Conservation (phyloP, 140 eudicot genomes). For the Erigeron philadelphicus region DNA sequence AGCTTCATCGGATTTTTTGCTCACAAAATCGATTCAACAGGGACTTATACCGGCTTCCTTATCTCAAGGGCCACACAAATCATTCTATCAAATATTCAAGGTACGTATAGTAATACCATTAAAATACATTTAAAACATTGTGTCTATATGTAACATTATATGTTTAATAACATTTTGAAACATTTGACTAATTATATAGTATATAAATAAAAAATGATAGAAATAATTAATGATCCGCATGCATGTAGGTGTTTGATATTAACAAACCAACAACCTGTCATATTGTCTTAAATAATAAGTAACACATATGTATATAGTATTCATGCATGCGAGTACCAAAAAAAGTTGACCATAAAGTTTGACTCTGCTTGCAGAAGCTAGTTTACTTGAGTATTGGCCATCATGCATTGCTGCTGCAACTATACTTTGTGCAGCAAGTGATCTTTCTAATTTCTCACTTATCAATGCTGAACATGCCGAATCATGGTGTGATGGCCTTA, state of each 20-base stretch:
- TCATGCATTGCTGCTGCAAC: slow-evolving; percentile 94
- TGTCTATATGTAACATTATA: background rate
- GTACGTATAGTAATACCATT: slow-evolving; percentile 36
- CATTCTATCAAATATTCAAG: slow-evolving; percentile 65
- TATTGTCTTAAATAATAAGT: slow-evolving; percentile 13
- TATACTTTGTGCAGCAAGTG: slow-evolving; percentile 76
- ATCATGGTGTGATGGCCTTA: slow-evolving; percentile 85
- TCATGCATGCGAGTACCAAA: slow-evolving; percentile 25
- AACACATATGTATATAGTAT: background rate
- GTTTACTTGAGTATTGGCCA: slow-evolving; percentile 82
- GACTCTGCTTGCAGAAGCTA: slow-evolving; percentile 46
- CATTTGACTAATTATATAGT: background rate
- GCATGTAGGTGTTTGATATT: slow-evolving; percentile 31
- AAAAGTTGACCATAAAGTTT: slow-evolving; percentile 34
- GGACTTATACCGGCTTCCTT: slow-evolving; percentile 54
- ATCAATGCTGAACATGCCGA: slow-evolving; percentile 72
- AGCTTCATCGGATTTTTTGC: slow-evolving; percentile 71
- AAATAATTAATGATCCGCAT: slow-evolving; percentile 28
- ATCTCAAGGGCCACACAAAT: slow-evolving; percentile 73
- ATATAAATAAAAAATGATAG: background rate
- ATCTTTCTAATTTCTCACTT: slow-evolving; percentile 66
- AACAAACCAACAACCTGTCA: slow-evolving; percentile 28
- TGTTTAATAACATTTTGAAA: background rate
- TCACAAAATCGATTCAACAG: slow-evolving; percentile 63
- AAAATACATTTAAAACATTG: background rate